Conservation (phyloP, 2,329 filamentous ascomycete genomes). For the Fusarium hainanense region DNA sequence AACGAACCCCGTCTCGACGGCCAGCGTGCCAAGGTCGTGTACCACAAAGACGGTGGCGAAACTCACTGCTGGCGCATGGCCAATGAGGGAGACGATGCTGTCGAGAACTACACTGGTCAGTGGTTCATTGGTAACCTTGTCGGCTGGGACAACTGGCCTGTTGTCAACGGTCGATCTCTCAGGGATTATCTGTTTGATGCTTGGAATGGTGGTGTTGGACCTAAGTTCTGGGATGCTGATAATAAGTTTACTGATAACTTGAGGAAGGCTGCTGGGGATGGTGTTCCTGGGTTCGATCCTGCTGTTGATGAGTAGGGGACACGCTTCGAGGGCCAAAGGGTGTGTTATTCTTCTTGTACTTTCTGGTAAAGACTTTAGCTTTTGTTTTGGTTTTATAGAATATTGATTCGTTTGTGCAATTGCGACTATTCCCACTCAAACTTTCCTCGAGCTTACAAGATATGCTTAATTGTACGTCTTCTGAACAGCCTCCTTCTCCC, state of each 20-base stretch:
- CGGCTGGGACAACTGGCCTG: conserved; percentile 38
- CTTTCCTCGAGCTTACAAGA: no score
- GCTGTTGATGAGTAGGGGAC: conserved; percentile 1
- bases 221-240: conserved; percentile 22
- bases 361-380: neutral
- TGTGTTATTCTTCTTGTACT: neutral
- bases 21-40: conserved; percentile 52
- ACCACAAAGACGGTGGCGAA: conserved; percentile 51
- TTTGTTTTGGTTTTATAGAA: neutral
- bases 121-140: conserved; percentile 50
- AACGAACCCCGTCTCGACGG: conserved; percentile 15
- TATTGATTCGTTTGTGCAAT: no score
- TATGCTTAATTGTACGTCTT: neutral
- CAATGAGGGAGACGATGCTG: conserved; percentile 33
- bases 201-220: conserved; percentile 17
- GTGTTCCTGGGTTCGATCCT: conserved; percentile 22
- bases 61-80: conserved; percentile 54
- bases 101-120: conserved; percentile 50
- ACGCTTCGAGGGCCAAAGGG: no score
- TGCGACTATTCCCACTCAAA: no score
- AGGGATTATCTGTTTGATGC: conserved; percentile 18
- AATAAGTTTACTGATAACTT: conserved; percentile 18
- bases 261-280: conserved; percentile 18
- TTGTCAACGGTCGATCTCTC: conserved; percentile 27
- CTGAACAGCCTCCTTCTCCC: neutral